Base-by-base conservation (phyloP, 2,329 filamentous ascomycete species). In the Fusarium brevicatenulatum region DNA sequence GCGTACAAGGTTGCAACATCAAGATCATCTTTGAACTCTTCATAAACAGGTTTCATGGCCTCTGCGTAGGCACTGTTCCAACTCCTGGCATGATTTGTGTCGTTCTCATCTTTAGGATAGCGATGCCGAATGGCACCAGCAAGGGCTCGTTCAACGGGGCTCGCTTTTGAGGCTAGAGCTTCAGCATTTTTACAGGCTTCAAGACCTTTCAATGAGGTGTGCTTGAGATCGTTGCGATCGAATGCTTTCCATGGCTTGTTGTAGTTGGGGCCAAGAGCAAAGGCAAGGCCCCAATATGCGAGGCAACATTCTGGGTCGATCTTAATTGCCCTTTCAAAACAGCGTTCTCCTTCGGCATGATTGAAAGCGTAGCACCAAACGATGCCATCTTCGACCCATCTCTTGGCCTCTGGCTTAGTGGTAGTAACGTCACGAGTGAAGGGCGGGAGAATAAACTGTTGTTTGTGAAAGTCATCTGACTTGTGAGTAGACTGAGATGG, bases 291-390 rank as follows among this genome's bases (percentile, higher is more conserved):
- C 91, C 91, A 93, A 71, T 91, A 87, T 2, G 88, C 90, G 82
- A 92, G 88, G 19, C 86, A 84, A 68, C 88, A 92, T 2, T 80
- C 75, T 0, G 82, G 75, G 71, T 93, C 91, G 44, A 84, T 77
- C 3, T 80, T 78, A 37, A 89, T 85, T 9, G 89, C 90, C 44
- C 84, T 82, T 70, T 89, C 82, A 74, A 92, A 92, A 78, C 90
- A 92, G 37, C 81, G 81, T 2, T 85, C 86, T 1, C 90, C 87
- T 77, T 93, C 92, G 67, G 90, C 89, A 72, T 93, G 91, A 75
- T 93, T 93, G 83, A 94, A 94, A 7, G 83, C 90, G 78, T 91
- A 93, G 49, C 85, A 86, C 91, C 92, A 93, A 19, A 89, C 84
- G 21, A 94, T 81, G 3, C 91, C 92, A 7, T 90, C 87, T 75